Conservation (phyloP, 1,284 basidiomycete species). For the Lignosus rhinocerotis region DNA sequence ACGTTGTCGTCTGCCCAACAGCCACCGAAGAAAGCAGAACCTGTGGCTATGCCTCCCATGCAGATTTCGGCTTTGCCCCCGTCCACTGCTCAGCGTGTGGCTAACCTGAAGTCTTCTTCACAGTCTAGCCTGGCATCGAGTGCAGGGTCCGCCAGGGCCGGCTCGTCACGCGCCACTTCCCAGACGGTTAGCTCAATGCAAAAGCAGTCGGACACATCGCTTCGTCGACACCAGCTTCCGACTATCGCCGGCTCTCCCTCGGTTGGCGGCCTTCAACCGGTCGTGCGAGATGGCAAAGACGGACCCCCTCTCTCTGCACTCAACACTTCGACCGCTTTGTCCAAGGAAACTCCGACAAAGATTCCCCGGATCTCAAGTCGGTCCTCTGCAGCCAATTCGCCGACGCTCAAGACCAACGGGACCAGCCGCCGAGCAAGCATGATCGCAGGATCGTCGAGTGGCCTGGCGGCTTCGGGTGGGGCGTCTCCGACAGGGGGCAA, state of each 20-base stretch:
- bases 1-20: conserved; percentile 81
- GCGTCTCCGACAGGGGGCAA: conserved; percentile 56
- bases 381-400: conserved; percentile 68
- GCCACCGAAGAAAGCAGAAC: conserved; percentile 61
- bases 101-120: conserved; percentile 63
- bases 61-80: conserved; percentile 83
- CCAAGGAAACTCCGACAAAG: conserved; percentile 88
- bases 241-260: conserved; percentile 92
- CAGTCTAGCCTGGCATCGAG: conserved; percentile 48
- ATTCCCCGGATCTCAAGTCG: conserved; percentile 90
- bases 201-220: conserved; percentile 77
- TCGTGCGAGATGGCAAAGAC: conserved; percentile 56
- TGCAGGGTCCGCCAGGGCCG: conserved; percentile 42
- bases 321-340: conserved; percentile 50
- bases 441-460: conserved; percentile 44
- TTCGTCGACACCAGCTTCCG: conserved; percentile 75
- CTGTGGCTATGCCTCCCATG: conserved; percentile 79
- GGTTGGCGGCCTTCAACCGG: conserved; percentile 56
- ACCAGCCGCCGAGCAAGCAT: conserved; percentile 64
- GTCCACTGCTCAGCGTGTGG: conserved; percentile 77
- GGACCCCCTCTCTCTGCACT: conserved; percentile 50
- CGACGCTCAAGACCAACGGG: conserved; percentile 56
- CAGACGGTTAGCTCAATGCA: conserved; percentile 80
- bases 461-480: conserved; percentile 54
- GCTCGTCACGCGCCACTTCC: conserved; percentile 64